Evolutionary conservation across 176 grass and related monocot genomes (phyloP).

Genomic region (Phoenix roebelenii): DNA sequence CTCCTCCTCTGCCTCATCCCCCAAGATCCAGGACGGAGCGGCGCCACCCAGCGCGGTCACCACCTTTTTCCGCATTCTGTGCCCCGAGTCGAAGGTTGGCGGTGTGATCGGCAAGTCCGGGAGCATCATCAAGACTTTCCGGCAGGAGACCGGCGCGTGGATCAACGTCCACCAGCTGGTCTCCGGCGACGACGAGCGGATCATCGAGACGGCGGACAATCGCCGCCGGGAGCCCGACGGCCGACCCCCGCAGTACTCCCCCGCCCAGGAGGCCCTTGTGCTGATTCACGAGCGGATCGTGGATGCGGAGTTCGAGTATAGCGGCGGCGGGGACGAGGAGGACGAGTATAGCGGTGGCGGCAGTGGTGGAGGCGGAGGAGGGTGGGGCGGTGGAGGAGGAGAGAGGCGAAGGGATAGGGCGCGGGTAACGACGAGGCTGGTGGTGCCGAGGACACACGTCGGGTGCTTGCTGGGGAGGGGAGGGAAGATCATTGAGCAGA

Average conservation of each 20-base stretch:
- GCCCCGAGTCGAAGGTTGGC: conserved; percentile 66
- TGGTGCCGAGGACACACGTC: conserved; percentile 69
- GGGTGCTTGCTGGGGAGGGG: conserved; percentile 87
- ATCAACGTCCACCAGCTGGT: conserved; percentile 53
- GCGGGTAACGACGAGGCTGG: conserved; percentile 60
- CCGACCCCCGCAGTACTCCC: conserved; percentile 70
- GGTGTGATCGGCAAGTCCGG: conserved; percentile 41
- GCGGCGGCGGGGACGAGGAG: conserved; percentile 8
- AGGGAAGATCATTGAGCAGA: conserved; percentile 97
- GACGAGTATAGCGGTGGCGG: conserved; percentile 24
- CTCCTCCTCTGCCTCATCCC: neutral
- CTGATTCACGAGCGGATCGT: conserved; percentile 79
- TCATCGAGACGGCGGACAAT: conserved; percentile 75
- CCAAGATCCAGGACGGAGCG: conserved; percentile 6
- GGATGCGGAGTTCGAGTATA: conserved; percentile 56
- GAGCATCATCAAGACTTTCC: conserved; percentile 29
- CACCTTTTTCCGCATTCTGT: conserved; percentile 88
- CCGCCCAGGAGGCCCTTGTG: conserved; percentile 76
- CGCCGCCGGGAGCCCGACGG: conserved; percentile 46
- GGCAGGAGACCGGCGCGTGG: conserved; percentile 64
- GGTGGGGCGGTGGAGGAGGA: conserved; percentile 39
- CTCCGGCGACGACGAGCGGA: conserved; percentile 48
- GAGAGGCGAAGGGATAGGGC: conserved; percentile 32
- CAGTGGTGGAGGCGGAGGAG: conserved; percentile 21
- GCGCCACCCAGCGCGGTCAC: conserved; percentile 4